Evolutionary conservation across 306 rosid genomes (phyloP).

Genomic region (Acacia acuminata): DNA sequence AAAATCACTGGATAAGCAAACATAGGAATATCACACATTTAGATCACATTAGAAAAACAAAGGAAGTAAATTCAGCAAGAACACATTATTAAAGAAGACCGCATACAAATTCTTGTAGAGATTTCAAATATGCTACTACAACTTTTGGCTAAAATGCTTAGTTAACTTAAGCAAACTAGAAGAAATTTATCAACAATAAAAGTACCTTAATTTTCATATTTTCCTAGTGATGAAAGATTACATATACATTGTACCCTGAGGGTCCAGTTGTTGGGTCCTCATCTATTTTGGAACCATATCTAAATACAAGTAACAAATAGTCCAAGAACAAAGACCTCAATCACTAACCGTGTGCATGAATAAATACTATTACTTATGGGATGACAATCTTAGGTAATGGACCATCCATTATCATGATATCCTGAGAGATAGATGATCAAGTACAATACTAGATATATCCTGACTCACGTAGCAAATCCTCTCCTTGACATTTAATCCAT

Average conservation of each 20-base stretch:
- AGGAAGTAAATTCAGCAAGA: neutral
- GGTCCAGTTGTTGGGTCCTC: neutral
- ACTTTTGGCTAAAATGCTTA: neutral
- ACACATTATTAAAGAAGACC: neutral
- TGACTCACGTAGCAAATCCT: conserved; percentile 83
- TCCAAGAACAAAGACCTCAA: conserved; percentile 16
- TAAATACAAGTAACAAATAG: conserved; percentile 18
- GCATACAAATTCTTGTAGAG: neutral
- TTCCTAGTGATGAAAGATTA: neutral
- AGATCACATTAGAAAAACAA: neutral
- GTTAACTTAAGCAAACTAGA: neutral
- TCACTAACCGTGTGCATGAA: conserved; percentile 14
- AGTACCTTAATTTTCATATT: neutral
- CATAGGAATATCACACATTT: neutral
- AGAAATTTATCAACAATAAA: neutral
- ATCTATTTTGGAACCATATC: neutral
- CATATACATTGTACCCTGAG: neutral
- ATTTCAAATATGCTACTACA: neutral
- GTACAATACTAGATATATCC: conserved; percentile 13
- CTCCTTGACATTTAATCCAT: conserved; percentile 82
- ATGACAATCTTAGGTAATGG: conserved; percentile 22
- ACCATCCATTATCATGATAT: conserved; percentile 27
- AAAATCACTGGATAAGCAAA: neutral
- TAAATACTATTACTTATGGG: conserved; percentile 5
- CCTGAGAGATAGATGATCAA: conserved; percentile 28